phyloP scores from a whole-genome alignment of 2,329 filamentous ascomycete genomes.

The Helotiales sp. region DNA sequence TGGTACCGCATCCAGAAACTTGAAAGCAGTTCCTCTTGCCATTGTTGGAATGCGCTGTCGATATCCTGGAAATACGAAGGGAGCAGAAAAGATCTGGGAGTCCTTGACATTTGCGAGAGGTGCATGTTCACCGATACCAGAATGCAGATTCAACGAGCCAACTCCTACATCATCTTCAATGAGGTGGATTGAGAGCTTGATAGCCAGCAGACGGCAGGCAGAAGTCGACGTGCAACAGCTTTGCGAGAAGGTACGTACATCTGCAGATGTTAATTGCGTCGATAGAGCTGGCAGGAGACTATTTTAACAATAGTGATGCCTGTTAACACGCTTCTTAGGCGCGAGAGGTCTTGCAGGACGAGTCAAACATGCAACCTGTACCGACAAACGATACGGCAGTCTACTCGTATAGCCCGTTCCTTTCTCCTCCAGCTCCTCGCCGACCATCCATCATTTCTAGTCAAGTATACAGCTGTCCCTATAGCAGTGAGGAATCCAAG shows the following conservation, averaged over 20 bases:
- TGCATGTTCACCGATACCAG: too few species aligned
- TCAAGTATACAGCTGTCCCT: conserved; percentile 30
- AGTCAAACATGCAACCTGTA: conserved; percentile 99
- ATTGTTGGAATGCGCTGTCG: too few species aligned
- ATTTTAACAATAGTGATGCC: conserved; percentile 10
- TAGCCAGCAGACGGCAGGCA: conserved; percentile 96
- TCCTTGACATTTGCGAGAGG: too few species aligned
- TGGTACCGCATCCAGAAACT: too few species aligned
- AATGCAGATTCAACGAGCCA: too few species aligned
- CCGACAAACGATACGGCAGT: too few species aligned
- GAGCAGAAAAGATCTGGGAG: too few species aligned
- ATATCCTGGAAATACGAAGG: too few species aligned
- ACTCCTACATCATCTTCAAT: too few species aligned
- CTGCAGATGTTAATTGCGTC: conserved; percentile 21
- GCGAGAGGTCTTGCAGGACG: conserved; percentile 92
- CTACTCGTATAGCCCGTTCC: conserved; percentile 28
- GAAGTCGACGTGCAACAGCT: conserved; percentile 94
- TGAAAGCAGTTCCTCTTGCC: too few species aligned
- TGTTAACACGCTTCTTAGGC: conserved; percentile 55
- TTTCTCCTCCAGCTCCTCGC: conserved; percentile 27
- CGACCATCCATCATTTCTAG: conserved; percentile 29
- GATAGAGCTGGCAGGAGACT: conserved; percentile 6
- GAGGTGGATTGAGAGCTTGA: conserved; percentile 97
- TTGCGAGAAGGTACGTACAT: conserved; percentile 83
- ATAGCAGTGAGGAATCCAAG: conserved; percentile 33